Percentiles rank a stretch among this genome's conserved stretches.
These are phyloP conservation scores for Rhizopogon vulgaris DNA, from an alignment of 768 basidiomycete species.

Conservation along the genomic window DNA sequence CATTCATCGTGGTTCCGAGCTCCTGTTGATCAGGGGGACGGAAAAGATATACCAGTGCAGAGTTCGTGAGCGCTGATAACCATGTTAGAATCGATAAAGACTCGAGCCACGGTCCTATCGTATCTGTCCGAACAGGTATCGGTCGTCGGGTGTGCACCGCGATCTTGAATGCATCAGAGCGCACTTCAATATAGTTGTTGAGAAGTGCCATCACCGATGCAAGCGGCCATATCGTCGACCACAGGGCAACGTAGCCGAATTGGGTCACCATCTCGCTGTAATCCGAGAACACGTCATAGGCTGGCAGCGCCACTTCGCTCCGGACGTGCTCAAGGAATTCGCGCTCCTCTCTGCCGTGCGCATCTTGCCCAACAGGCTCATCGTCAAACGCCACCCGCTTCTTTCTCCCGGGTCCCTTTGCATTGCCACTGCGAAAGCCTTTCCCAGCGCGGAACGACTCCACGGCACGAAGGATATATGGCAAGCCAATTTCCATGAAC, in stretches of 20 bases:
- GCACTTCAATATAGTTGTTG: slow-evolving; percentile 90
- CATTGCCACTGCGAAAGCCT: slow-evolving; percentile 19
- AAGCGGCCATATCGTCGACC: slow-evolving; percentile 93
- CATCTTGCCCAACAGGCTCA: slow-evolving; percentile 32
- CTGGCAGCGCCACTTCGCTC: slow-evolving; percentile 70
- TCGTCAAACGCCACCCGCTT: slow-evolving; percentile 73
- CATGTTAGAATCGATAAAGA: slow-evolving; percentile 83
- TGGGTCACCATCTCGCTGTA: slow-evolving; percentile 97
- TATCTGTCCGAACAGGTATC: slow-evolving; percentile 80
- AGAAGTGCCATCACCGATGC: slow-evolving; percentile 84
- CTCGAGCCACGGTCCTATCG: slow-evolving; percentile 93
- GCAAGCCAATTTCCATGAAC: slow-evolving; percentile 75
- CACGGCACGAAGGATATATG: slow-evolving; percentile 64
- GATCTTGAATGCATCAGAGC: slow-evolving; percentile 95
- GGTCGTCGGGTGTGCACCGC: slow-evolving; percentile 79
- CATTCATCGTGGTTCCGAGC: neutral
- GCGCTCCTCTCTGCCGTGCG: slow-evolving; percentile 53
- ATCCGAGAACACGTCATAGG: slow-evolving; percentile 78
- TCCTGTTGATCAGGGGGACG: slow-evolving; percentile 34
- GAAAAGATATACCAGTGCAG: slow-evolving; percentile 90
- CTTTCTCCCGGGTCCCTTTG: slow-evolving; percentile 33
- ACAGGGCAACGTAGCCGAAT: slow-evolving; percentile 88
- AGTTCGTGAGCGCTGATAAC: slow-evolving; percentile 83
- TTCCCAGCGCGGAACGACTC: slow-evolving; percentile 43
- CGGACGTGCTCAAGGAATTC: slow-evolving; percentile 77